Conservation (phyloP, 805 yeast species). For the Lachancea sp. region DNA sequence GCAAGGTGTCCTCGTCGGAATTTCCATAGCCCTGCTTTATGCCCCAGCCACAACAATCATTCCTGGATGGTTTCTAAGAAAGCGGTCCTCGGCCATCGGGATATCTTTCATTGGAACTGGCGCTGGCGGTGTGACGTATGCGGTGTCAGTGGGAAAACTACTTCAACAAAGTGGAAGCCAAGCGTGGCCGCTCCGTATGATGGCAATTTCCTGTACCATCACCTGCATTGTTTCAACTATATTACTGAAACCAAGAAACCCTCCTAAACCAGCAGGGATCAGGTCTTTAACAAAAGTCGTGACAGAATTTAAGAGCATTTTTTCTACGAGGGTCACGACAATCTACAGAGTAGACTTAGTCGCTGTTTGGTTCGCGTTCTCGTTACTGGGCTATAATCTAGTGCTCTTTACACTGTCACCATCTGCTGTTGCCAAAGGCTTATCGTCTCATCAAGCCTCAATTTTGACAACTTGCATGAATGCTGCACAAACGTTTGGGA, state of each 20-base stretch:
- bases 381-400: constrained; percentile 38
- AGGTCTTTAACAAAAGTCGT: constrained; percentile 23
- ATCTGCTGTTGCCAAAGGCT: constrained; percentile 44
- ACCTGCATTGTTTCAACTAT: constrained; percentile 36
- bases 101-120: constrained; percentile 47
- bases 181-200: constrained; percentile 42
- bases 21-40: constrained; percentile 46
- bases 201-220: constrained; percentile 37
- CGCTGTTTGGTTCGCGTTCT: constrained; percentile 35
- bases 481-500: constrained; percentile 43
- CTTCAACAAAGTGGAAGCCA: constrained; percentile 39
- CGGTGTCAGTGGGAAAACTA: constrained; percentile 38
- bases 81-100: constrained; percentile 50
- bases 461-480: constrained; percentile 41
- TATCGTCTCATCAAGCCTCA: constrained; percentile 38
- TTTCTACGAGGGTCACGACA: constrained; percentile 29
- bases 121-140: constrained; percentile 43
- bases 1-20: constrained; percentile 60
- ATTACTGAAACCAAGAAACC: constrained; percentile 42
- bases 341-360: constrained; percentile 31
- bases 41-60: constrained; percentile 53
- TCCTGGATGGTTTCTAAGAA: constrained; percentile 67
- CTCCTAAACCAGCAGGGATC: constrained; percentile 27
- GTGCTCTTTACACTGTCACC: constrained; percentile 43
- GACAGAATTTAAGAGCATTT: constrained; percentile 32